Evolutionary conservation across 2,329 filamentous ascomycete species (phyloP).

Genomic region (Clonostachys solani): DNA sequence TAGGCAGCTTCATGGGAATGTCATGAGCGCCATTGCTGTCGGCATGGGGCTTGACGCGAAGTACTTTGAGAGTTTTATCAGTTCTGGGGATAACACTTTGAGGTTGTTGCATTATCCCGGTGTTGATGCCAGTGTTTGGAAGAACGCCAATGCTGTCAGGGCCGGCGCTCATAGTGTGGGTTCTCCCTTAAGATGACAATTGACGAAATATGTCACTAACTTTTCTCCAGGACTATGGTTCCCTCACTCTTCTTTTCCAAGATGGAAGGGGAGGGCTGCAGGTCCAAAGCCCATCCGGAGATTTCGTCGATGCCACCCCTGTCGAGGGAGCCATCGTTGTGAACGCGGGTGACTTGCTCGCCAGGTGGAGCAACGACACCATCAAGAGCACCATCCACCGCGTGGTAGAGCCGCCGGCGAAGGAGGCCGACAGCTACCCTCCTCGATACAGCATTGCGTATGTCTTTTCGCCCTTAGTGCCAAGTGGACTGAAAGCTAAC

Average conservation of each 20-base stretch:
- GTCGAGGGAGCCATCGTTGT: slow-evolving; percentile 80
- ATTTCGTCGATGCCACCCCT: slow-evolving; percentile 78
- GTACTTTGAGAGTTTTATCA: slow-evolving; percentile 76
- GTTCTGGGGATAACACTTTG: slow-evolving; percentile 66
- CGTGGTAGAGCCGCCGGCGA: slow-evolving; percentile 77
- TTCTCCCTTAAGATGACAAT: not conserved
- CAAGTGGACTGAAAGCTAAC: not conserved
- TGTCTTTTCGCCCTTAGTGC: slow-evolving; percentile 16
- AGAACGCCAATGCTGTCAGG: slow-evolving; percentile 65
- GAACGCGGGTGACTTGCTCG: slow-evolving; percentile 83
- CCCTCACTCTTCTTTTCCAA: slow-evolving; percentile 59
- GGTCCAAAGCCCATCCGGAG: slow-evolving; percentile 65
- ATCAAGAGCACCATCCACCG: slow-evolving; percentile 90
- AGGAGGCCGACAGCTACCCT: slow-evolving; percentile 57
- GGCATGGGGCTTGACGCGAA: slow-evolving; percentile 66
- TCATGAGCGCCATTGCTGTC: slow-evolving; percentile 84
- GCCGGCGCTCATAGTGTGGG: slow-evolving; percentile 69
- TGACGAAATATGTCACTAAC: not conserved
- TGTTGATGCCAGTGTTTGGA: slow-evolving; percentile 62
- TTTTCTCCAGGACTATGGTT: slow-evolving; percentile 45
- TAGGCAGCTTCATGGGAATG: slow-evolving; percentile 67
- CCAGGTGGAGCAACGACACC: slow-evolving; percentile 85
- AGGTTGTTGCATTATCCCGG: slow-evolving; percentile 74
- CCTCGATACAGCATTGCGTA: slow-evolving; percentile 82
- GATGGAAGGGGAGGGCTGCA: slow-evolving; percentile 52